Base-by-base conservation (phyloP, 176 grass and related monocot genomes). In the Ananas comosus region DNA sequence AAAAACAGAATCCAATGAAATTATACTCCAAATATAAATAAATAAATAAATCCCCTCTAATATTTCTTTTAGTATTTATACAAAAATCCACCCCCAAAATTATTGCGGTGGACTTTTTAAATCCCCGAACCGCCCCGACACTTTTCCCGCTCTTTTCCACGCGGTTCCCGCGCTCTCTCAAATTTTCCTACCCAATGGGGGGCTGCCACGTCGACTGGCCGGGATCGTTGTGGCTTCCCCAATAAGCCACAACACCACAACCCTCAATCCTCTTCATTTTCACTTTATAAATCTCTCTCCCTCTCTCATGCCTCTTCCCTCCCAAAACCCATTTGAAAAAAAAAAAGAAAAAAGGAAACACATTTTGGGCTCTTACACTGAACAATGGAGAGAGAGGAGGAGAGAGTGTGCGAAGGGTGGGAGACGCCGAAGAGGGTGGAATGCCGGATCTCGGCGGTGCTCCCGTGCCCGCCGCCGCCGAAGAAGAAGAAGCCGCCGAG, bases 391-490 rank as follows among this genome's bases (percentile, higher is more conserved):
- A 23, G 51, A 19, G 16, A 17, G 56, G 54, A 17, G n/a, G 66
- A 64, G 23, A 75, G 50, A 12, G 69, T 70, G 50, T 58, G 29
- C 49, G 73, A 83, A 28, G 93, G 89, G 13, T 97, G 89, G 75
- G 89, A 90, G 84, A 97, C 82, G 71, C 86, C 86, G 65, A 89
- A 92, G 89, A 80, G 89, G 80, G 74, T 84, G 81, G 83, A 81
- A 58, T 89, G 76, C 76, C 84, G 84, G 68, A 90, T 90, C 73
- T 81, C 81, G 13, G 66, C 81, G 18, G 83, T 79, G 70, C 76
- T 81, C 49, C 81, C 72, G 51, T 97, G 84, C 81, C 89, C 93
- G 1, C 72, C 93, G 19, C 78, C 93, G 33, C 84, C 89, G 29
- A 82, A 73, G 81, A 97, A n/a, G n/a, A n/a, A 92, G 77, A 81